These are phyloP conservation scores for Creolimax fragrantissima DNA, from an alignment of 78 protist genomes.

Conservation along the genomic window DNA sequence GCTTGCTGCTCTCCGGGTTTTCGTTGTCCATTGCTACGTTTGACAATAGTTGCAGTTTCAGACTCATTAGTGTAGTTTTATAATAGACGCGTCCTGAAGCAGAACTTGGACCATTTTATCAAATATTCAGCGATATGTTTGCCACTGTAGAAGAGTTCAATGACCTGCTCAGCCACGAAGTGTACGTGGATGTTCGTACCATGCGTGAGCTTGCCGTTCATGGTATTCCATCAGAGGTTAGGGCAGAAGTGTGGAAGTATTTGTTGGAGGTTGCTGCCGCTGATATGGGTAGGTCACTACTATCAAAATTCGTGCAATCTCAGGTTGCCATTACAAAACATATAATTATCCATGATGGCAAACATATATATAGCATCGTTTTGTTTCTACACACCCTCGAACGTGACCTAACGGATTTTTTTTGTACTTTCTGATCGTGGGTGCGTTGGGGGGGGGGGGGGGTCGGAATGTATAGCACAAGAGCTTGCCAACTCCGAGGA, in stretches of 20 bases:
- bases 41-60: no score
- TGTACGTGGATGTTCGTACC: background rate
- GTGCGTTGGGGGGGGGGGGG: background rate
- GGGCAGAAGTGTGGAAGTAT: slow-evolving; percentile 1
- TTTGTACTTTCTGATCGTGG: background rate
- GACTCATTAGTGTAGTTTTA: no score
- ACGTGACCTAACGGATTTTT: no score
- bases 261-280: background rate
- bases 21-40: no score
- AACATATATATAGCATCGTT: no score
- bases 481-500: background rate
- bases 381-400: no score
- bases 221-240: background rate
- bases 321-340: background rate
- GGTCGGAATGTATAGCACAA: no score
- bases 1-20: no score
- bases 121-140: no score
- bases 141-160: background rate
- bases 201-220: background rate
- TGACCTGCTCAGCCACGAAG: background rate
- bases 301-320: no score
- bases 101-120: no score
- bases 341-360: background rate
- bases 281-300: background rate
- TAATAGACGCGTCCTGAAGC: no score